phyloP scores from a whole-genome alignment of 2,329 filamentous ascomycete genomes.

The Pseudocercospora musae region DNA sequence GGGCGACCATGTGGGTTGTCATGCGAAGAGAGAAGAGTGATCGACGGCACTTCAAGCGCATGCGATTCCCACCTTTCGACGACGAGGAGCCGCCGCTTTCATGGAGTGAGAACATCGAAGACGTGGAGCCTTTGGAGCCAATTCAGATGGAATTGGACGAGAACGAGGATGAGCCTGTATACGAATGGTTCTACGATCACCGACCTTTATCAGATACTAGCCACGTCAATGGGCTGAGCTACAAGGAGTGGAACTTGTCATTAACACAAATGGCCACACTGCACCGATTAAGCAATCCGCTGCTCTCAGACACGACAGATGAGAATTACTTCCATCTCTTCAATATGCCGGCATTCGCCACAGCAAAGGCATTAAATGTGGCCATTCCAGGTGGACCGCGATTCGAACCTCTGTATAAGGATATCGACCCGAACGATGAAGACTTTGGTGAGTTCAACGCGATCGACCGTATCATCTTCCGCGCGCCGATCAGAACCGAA shows the following conservation, averaged over 20 bases:
- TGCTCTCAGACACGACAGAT: slow-evolving; percentile 88
- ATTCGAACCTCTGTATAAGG: slow-evolving; percentile 96
- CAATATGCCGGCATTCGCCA: slow-evolving; percentile 89
- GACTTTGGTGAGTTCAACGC: slow-evolving; percentile 99
- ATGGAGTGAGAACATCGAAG: slow-evolving; percentile 98
- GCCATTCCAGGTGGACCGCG: slow-evolving; percentile 95
- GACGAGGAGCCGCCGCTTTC: slow-evolving; percentile 96
- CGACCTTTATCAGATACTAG: slow-evolving; percentile 83
- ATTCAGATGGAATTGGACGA: slow-evolving; percentile 99
- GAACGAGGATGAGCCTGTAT: slow-evolving; percentile 83
- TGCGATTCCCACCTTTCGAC: slow-evolving; percentile 98
- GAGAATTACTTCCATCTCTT: slow-evolving; percentile 99
- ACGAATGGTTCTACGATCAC: slow-evolving; percentile 98
- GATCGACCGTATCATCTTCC: slow-evolving; percentile 98
- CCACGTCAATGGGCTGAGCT: slow-evolving; percentile 94
- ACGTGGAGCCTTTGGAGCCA: slow-evolving; percentile 93
- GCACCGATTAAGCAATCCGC: slow-evolving; percentile 84
- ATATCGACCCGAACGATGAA: slow-evolving; percentile 97
- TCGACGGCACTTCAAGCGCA: slow-evolving; percentile 91
- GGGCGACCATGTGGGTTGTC: slow-evolving; percentile 98
- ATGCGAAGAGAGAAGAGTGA: slow-evolving; percentile 99
- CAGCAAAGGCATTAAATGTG: slow-evolving; percentile 94
- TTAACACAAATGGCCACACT: slow-evolving; percentile 94
- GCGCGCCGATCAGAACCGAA: slow-evolving; percentile 89
- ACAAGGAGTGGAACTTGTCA: slow-evolving; percentile 90